phyloP scores from a whole-genome alignment of 2,329 filamentous ascomycete species.

The Ampelomyces quisqualis region DNA sequence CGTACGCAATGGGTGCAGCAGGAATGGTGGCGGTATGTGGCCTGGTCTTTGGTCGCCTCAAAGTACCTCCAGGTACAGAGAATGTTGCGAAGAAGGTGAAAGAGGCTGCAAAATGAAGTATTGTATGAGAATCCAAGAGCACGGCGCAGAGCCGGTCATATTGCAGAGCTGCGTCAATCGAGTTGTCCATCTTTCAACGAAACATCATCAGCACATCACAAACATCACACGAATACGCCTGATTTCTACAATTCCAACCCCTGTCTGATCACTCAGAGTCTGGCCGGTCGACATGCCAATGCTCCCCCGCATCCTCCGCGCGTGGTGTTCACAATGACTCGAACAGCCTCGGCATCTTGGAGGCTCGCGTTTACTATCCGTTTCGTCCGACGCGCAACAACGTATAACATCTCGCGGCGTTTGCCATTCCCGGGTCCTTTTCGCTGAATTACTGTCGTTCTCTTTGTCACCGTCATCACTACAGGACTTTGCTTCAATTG shows the following conservation, averaged over 20 bases:
- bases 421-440: no score
- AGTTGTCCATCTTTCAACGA: no score
- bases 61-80: conserved; percentile 57
- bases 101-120: conserved; percentile 4
- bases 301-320: conserved; percentile 16
- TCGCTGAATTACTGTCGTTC: not conserved
- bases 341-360: conserved; percentile 25
- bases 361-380: not conserved
- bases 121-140: not conserved
- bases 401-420: no score
- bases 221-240: no score
- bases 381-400: not conserved
- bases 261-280: no score
- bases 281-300: not conserved
- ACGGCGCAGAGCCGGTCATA: no score
- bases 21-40: conserved; percentile 75
- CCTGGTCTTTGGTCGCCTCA: conserved; percentile 70
- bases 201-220: no score
- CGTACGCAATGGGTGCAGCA: conserved; percentile 76
- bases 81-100: conserved; percentile 29
- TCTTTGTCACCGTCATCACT: not conserved
- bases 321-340: conserved; percentile 6
- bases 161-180: no score
- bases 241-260: no score
- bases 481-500: not conserved